Conservation (phyloP, 495 filamentous ascomycete species). For the Bathelium albidoporum region DNA sequence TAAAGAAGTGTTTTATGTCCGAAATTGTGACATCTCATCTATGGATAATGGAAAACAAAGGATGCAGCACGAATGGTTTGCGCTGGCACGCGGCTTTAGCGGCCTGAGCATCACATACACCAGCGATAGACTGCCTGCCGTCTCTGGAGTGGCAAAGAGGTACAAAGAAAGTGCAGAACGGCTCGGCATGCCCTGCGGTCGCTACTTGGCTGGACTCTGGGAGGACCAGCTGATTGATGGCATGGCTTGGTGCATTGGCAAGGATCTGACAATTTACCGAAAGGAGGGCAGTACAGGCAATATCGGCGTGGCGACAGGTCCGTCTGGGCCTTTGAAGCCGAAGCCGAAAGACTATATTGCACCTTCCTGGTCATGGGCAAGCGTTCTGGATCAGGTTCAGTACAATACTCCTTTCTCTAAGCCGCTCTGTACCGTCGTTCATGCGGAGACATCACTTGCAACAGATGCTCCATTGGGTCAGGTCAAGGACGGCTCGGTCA, state of each 20-base stretch:
- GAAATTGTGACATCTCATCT: background rate
- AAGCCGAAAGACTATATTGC: background rate
- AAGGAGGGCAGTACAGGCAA: background rate
- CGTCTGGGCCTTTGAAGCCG: background rate
- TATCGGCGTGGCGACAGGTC: background rate
- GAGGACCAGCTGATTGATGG: background rate
- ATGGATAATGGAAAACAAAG: background rate
- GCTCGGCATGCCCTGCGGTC: background rate
- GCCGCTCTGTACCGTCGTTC: background rate
- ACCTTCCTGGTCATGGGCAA: conserved; percentile 13
- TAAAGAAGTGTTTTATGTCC: background rate
- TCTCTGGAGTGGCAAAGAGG: background rate
- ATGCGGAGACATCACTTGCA: background rate
- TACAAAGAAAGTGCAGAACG: background rate
- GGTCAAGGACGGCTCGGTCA: background rate
- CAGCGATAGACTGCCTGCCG: conserved; percentile 5
- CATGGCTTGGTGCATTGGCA: background rate
- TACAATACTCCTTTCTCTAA: background rate
- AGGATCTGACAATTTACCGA: background rate
- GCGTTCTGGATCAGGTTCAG: background rate
- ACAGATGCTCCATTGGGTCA: background rate
- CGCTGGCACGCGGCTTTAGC: background rate
- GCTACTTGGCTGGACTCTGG: conserved; percentile 10
- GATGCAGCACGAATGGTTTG: background rate
- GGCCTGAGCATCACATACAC: background rate